phyloP scores from a whole-genome alignment of 2,329 filamentous ascomycete genomes.

The Colletotrichum magnum region DNA sequence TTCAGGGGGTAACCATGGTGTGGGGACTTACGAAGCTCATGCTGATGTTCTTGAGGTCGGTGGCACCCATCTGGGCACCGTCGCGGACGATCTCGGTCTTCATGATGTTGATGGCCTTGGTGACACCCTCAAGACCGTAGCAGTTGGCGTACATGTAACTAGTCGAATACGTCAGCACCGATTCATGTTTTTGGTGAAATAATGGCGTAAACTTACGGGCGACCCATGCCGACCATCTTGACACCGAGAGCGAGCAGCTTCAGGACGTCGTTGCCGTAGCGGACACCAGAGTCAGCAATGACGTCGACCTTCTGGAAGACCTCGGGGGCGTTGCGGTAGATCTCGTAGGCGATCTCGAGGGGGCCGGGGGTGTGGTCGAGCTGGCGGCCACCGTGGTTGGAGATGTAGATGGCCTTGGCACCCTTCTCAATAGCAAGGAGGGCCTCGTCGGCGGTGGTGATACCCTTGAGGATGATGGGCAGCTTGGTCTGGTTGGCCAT shows the following conservation, averaged over 20 bases:
- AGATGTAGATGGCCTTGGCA: slow-evolving; percentile 55
- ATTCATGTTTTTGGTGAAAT: background rate
- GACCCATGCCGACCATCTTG: slow-evolving; percentile 58
- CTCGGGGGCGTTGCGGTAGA: slow-evolving; percentile 53
- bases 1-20: too few species aligned
- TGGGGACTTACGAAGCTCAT: slow-evolving; percentile 33
- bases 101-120: slow-evolving; percentile 61
- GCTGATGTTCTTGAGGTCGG: slow-evolving; percentile 45
- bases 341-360: slow-evolving; percentile 51
- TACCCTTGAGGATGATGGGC: slow-evolving; percentile 55
- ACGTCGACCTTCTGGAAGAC: slow-evolving; percentile 53
- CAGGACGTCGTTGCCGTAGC: slow-evolving; percentile 55
- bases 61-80: slow-evolving; percentile 52
- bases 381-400: slow-evolving; percentile 59
- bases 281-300: slow-evolving; percentile 55
- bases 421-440: slow-evolving; percentile 50
- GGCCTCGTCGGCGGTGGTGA: slow-evolving; percentile 55
- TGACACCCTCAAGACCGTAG: slow-evolving; percentile 63
- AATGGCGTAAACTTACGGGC: slow-evolving; percentile 46
- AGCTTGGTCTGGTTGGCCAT: slow-evolving; percentile 51
- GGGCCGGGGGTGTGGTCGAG: slow-evolving; percentile 54
- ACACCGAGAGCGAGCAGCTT: slow-evolving; percentile 58
- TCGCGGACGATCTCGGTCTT: slow-evolving; percentile 61
- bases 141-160: slow-evolving; percentile 65
- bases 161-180: background rate